Evolutionary conservation across 1,139 yeast genomes (phyloP), one percentile per base, ranked within the genome.

Genomic region (Suhomyces coccinellae): DNA sequence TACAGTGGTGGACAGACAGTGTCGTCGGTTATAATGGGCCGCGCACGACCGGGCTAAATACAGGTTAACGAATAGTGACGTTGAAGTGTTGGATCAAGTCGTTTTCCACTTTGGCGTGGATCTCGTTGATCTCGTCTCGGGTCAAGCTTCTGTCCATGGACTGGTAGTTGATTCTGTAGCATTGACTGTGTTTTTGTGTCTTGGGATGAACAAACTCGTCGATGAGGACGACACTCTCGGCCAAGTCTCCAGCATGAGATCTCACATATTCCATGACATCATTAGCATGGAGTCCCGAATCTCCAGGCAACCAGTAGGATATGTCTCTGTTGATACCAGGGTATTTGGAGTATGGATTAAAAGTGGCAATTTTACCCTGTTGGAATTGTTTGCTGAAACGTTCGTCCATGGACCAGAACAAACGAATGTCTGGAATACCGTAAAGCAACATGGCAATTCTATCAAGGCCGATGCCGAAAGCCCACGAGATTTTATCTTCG

Each of bases 401-500:
- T 48, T 81, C 82, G 66, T 95, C 98, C 36, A 67, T 59, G 1
- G 97, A 78, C 99, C 99, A 93, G 67, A 93, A 88, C 38, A 93
- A 71, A 52, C 99, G 77, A 52, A 93, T 93, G 63, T 93, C 99
- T 2, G 98, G 98, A 41, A 93, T 86, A 17, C 95, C 97, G 67
- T 91, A 93, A 45, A 93, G 73, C 15, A 93, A 71, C 99, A 93
- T 93, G 40, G 99, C 99, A 48, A 93, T 83, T 59, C 99, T 78
- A 63, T 93, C 99, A 42, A 93, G 73, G 0, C 99, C 99, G 44
- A 95, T 76, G 9, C 99, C 99, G 68, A 95, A 93, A 0, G 99
- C 99, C 99, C 99, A 93, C 7, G 97, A 95, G 26, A 73, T 50
- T 44, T 89, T 80, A 24, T 84, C 79, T 45, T 80, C 75, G 12